Evolutionary conservation across 1,284 basidiomycete genomes (phyloP), one percentile per base, ranked within the genome.

Genomic region (Ganoderma lingzhi): DNA sequence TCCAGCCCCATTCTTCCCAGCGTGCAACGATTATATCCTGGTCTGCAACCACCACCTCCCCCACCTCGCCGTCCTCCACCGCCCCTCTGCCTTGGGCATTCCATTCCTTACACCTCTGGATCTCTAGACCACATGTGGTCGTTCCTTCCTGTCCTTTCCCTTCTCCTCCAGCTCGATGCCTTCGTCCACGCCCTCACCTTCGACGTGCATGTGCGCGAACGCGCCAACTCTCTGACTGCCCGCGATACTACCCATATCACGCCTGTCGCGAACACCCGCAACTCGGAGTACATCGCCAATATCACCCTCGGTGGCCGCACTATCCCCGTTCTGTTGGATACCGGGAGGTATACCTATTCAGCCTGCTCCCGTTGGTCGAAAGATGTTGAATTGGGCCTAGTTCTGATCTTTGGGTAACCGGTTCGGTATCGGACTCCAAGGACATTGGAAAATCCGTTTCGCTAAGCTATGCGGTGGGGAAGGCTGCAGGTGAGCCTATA

Each of bases 381-480:
- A 14, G 23, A 37, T 63, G 42, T 61, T 63, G n/a, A 62, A 53
- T 12, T 44, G 14, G 28, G 51, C 55, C 6, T 35, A 90, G 90
- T 71, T 90, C 90, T 56, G 90, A 92, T 78, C 79, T 92, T 19
- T 92, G 90, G 90, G 87, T 89, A 15, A 82, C 86, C 9, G 82
- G 80, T 5, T 76, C 77, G 64, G 81, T 84, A 19, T 86, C 89
- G 23, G 76, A 80, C 28, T 80, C 89, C 6, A 85, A 81, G 45
- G 87, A 91, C 76, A 82, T 87, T 1, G 90, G 90, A n/a, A 85
- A 87, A 66, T 77, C 83, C 4, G 76, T 89, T 14, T 86, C 86
- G 1, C 78, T 94, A 17, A 79, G 82, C 5, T 94, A 94, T 75
- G 93, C 92, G 8, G 87, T 93, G 35, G 92, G 92, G 59, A 83